Conservation (phyloP, 495 filamentous ascomycete genomes). For the Penicillium lagena region DNA sequence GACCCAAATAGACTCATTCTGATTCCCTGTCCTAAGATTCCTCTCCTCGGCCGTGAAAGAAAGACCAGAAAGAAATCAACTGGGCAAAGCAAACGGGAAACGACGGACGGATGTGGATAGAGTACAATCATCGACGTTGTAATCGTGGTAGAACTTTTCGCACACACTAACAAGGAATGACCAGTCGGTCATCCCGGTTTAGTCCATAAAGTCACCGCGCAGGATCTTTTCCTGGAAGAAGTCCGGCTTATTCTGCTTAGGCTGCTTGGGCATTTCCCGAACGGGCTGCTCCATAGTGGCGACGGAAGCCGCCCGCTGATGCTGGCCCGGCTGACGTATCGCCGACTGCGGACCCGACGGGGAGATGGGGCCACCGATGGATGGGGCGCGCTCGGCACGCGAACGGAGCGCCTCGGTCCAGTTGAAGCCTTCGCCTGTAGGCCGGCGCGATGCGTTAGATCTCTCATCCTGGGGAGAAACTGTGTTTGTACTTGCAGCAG, state of each 20-base stretch:
- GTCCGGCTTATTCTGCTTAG: slow-evolving; percentile 70
- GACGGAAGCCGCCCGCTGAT: slow-evolving; percentile 55
- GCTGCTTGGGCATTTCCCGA: slow-evolving; percentile 62
- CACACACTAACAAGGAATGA: too few relatives aligned
- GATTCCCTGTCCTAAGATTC: not conserved
- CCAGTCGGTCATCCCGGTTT: slow-evolving; percentile 2
- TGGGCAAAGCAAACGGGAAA: not conserved
- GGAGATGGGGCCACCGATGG: slow-evolving; percentile 42
- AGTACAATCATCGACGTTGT: not conserved
- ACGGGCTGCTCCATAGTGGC: slow-evolving; percentile 61
- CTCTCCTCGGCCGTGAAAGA: too few relatives aligned
- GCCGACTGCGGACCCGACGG: slow-evolving; percentile 18
- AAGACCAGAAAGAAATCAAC: too few relatives aligned
- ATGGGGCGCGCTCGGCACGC: slow-evolving; percentile 77
- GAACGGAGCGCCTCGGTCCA: slow-evolving; percentile 91
- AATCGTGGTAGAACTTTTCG: too few relatives aligned
- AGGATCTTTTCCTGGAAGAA: slow-evolving; percentile 93
- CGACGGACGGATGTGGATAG: not conserved
- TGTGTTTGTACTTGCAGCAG: slow-evolving; percentile 32
- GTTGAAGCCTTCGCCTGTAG: slow-evolving; percentile 83
- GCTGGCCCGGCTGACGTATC: slow-evolving; percentile 22
- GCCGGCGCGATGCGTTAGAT: slow-evolving; percentile 45
- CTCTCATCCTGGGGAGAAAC: slow-evolving; percentile 32
- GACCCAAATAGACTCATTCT: not conserved
- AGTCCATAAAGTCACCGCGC: slow-evolving; percentile 98